phyloP scores from a whole-genome alignment of 257 asterid genomes.

The Lithospermum erythrorhizon region DNA sequence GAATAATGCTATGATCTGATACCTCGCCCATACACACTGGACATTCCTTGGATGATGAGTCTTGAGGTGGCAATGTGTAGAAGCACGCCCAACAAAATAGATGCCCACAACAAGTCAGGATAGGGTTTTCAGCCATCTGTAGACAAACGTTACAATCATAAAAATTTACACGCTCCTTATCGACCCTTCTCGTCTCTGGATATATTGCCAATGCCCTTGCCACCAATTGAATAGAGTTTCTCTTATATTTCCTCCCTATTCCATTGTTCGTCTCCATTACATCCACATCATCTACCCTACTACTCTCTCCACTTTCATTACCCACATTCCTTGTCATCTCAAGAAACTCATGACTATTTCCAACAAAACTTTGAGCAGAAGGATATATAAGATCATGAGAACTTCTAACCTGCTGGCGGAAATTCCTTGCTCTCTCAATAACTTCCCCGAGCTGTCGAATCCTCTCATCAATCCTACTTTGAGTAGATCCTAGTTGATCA shows the following conservation, averaged over 20 bases:
- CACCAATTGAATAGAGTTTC: too few species aligned
- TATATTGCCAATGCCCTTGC: too few species aligned
- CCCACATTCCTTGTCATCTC: slow-evolving; percentile 18
- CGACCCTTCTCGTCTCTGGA: too few species aligned
- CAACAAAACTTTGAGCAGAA: slow-evolving; percentile 19
- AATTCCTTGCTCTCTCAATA: slow-evolving; percentile 52
- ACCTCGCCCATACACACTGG: slow-evolving; percentile 53
- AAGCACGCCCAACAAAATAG: slow-evolving; percentile 53
- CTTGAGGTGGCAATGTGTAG: slow-evolving; percentile 33
- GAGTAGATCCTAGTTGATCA: slow-evolving; percentile 46
- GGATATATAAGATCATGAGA: background rate
- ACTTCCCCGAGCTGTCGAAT: slow-evolving; percentile 78
- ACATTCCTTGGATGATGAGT: slow-evolving; percentile 40
- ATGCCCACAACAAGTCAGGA: slow-evolving; percentile 51
- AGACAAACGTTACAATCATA: slow-evolving; percentile 40
- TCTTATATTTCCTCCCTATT: too few species aligned
- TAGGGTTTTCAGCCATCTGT: slow-evolving; percentile 34
- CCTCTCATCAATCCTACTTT: slow-evolving; percentile 61
- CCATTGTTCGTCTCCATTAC: slow-evolving; percentile 7
- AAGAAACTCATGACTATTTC: slow-evolving; percentile 14
- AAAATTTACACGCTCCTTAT: slow-evolving; percentile 1
- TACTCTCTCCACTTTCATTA: slow-evolving; percentile 21
- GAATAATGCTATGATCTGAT: slow-evolving; percentile 28
- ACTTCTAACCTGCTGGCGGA: slow-evolving; percentile 52
- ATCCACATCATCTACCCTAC: slow-evolving; percentile 15